Conservation (phyloP, 23 red algal genomes). For the Chondrus crispus region DNA sequence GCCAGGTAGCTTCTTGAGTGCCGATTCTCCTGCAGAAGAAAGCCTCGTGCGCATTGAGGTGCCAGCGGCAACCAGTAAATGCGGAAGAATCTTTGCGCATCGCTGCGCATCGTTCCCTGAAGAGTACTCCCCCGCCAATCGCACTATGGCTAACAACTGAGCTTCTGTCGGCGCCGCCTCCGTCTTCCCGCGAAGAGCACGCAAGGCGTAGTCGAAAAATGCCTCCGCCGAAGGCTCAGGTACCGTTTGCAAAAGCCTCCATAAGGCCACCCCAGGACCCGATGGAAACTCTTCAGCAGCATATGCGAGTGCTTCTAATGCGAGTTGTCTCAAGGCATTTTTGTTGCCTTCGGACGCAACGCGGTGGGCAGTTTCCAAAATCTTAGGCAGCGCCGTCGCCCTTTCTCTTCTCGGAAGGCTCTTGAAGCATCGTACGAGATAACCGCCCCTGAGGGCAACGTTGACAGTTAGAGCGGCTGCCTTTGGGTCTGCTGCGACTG, state of each 20-base stretch:
- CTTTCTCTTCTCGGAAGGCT: background rate
- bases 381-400: background rate
- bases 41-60: background rate
- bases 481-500: slow-evolving; percentile 9
- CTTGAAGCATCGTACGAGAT: slow-evolving; percentile 43
- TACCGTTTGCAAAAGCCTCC: background rate
- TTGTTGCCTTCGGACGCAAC: background rate
- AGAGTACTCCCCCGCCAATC: slow-evolving; percentile 28
- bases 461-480: slow-evolving; percentile 42
- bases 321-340: background rate
- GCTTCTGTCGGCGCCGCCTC: background rate
- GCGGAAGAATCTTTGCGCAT: slow-evolving; percentile 19
- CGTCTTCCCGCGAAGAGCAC: slow-evolving; percentile 19
- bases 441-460: slow-evolving; percentile 59
- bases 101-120: background rate
- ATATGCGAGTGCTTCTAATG: background rate
- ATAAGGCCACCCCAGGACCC: background rate
- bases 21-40: slow-evolving; percentile 18
- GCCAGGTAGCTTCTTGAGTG: slow-evolving; percentile 18
- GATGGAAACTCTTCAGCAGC: background rate
- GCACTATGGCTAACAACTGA: slow-evolving; percentile 13
- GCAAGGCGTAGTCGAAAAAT: slow-evolving; percentile 17
- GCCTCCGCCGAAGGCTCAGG: background rate
- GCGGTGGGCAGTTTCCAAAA: slow-evolving; percentile 10
- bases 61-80: slow-evolving; percentile 51